Percentiles rank a stretch among this genome's conserved stretches.
Conservation (phyloP, 2,329 filamentous ascomycete genomes). For the Colletotrichum sp. region DNA sequence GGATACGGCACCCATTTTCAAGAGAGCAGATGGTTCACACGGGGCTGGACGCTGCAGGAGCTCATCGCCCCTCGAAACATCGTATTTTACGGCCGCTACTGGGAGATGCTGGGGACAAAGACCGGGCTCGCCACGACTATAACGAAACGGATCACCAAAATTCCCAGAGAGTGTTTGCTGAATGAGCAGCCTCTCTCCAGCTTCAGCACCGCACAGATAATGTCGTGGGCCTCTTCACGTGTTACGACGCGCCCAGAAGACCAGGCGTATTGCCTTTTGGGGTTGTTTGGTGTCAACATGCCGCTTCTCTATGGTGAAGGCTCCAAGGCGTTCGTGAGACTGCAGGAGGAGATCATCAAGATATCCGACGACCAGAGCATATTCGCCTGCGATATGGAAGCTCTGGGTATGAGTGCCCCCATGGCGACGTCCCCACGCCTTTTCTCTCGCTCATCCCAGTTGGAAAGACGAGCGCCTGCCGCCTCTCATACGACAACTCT, state of each 20-base stretch:
- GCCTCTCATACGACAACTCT: background rate
- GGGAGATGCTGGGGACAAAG: background rate
- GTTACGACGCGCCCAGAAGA: constrained; percentile 34
- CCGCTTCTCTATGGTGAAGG: constrained; percentile 40
- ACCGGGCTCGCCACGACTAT: background rate
- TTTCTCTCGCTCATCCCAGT: background rate
- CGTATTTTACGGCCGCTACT: constrained; percentile 12
- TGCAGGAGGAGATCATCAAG: constrained; percentile 40
- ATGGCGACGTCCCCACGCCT: background rate
- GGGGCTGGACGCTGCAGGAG: constrained; percentile 22
- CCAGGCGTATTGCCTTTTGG: constrained; percentile 37
- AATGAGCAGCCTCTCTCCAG: background rate
- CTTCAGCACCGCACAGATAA: constrained; percentile 30
- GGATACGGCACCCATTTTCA: background rate
- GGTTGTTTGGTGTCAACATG: constrained; percentile 39
- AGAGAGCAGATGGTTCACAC: constrained; percentile 15
- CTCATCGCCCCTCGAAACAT: constrained; percentile 10
- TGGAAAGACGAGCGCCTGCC: background rate
- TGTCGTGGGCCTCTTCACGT: constrained; percentile 39
- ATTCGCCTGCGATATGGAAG: constrained; percentile 27
- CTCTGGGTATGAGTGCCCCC: background rate
- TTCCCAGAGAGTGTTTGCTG: background rate
- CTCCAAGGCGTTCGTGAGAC: constrained; percentile 33
- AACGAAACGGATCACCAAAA: background rate
- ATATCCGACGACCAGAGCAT: constrained; percentile 37